A percentile compares a stretch with the other conserved stretches of the same genome.
Evolutionary conservation across 257 asterid species (phyloP).

Genomic region (Handroanthus guayacan): DNA sequence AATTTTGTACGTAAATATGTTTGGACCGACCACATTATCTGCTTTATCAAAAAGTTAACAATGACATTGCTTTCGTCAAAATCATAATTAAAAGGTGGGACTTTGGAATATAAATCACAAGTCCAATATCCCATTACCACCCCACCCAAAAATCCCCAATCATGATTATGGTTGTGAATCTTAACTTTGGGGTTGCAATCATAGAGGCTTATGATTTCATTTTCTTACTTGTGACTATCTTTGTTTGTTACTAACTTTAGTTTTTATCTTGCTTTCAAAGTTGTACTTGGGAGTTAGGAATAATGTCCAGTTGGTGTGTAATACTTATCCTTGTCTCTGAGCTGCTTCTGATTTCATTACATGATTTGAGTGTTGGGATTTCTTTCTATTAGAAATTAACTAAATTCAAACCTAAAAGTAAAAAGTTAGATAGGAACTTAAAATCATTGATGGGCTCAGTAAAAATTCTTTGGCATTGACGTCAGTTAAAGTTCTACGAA

Average conservation of each 20-base stretch:
- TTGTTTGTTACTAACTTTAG: not conserved
- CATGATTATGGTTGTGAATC: too few relatives aligned
- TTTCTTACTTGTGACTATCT: not conserved
- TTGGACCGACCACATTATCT: constrained; percentile 20
- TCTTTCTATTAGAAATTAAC: too few relatives aligned
- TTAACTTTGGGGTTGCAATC: not conserved
- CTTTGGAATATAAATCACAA: not conserved
- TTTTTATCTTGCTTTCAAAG: not conserved
- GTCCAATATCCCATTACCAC: not conserved
- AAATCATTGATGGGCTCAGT: too few relatives aligned
- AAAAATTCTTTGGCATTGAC: too few relatives aligned
- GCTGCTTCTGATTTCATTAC: too few relatives aligned
- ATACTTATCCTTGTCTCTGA: not conserved
- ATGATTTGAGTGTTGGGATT: too few relatives aligned
- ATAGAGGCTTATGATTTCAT: not conserved
- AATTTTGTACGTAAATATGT: not conserved
- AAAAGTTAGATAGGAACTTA: too few relatives aligned
- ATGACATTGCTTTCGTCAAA: constrained; percentile 20
- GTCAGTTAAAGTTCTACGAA: too few relatives aligned
- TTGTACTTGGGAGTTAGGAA: not conserved
- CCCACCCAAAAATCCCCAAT: too few relatives aligned
- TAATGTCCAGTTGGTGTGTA: not conserved
- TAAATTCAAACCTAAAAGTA: too few relatives aligned
- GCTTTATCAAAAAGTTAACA: constrained; percentile 13
- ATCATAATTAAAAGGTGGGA: constrained; percentile 17